Conservation (phyloP, 148 eudicot species). For the Rhododendron molle region DNA sequence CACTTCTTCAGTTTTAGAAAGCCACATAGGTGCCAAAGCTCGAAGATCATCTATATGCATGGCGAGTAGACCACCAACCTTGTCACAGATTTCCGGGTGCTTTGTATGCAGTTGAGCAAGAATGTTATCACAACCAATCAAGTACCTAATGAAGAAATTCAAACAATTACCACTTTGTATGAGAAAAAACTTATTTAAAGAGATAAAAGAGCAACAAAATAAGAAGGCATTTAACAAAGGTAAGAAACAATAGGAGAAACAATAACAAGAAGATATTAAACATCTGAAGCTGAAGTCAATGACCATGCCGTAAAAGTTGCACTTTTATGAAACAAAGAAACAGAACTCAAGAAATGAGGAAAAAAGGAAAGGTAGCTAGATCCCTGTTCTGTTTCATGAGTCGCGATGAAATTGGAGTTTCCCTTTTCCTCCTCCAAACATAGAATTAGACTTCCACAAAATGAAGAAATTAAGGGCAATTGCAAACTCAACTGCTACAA, state of each 20-base stretch:
- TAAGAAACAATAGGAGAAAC: neutral
- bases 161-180: neutral
- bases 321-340: neutral
- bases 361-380: neutral
- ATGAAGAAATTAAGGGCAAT: neutral
- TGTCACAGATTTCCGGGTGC: constrained; percentile 87
- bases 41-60: constrained; percentile 93
- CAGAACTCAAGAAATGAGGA: neutral
- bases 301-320: neutral
- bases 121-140: constrained; percentile 90
- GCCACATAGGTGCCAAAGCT: constrained; percentile 92
- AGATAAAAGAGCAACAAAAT: neutral
- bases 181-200: neutral
- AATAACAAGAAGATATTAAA: neutral
- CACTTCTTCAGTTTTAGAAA: constrained; percentile 92
- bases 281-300: neutral
- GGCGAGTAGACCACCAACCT: constrained; percentile 92
- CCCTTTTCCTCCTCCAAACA: neutral
- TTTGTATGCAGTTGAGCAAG: constrained; percentile 92
- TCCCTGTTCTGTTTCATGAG: neutral
- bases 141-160: constrained; percentile 50
- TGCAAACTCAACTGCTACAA: neutral
- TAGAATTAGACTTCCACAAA: neutral
- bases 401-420: neutral
- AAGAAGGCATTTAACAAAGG: constrained; percentile 1